Evolutionary conservation across 83 land plant genomes (phyloP), one percentile per base, ranked within the genome.

Genomic region (Larix sibirica): DNA sequence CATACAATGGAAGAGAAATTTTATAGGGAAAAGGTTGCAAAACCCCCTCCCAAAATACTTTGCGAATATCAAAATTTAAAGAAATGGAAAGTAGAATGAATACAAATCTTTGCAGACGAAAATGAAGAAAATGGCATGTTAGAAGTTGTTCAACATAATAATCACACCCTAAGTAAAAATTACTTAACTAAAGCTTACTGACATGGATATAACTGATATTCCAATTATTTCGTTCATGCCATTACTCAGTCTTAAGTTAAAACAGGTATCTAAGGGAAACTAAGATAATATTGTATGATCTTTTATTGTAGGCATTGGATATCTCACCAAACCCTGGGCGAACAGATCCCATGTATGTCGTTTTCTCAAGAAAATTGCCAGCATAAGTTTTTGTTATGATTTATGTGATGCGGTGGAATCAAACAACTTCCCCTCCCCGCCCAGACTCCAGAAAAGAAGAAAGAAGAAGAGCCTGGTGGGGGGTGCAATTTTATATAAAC

Each of bases 241-340:
- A 9, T 73, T 44, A 21, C 44, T 14, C 12, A 73, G 21, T 73
- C 77, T 42, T 44, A n/a, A 21, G 18, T 7, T 20, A 13, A 4
- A 18, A 73, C 40, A n/a, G 42, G 40, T 21, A 40, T 44, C 3
- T 36, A 20, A 69, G 74, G 74, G 44, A 28, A 69, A 73, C 9
- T 42, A 38, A 74, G 23, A n/a, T 26, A 24, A n/a, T 26, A 24
- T 21, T n/a, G 24, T 65, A 65, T 24, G 10, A 21, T 65, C 18
- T 79, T 79, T 23, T 79, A 12, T 44, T 28, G 21, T 87, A 95
- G 98, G 98, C 98, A 21, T 85, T 96, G 83, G 98, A 97, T 78
- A 93, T 97, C 68, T 97, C 99, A 47, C 99, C 99, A 21, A 97
- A 96, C 73, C 99, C 99, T 36, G 99, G 99, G 44, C 91, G 92